Conservation (phyloP, 176 grass and related monocot genomes). For the Leersia perrieri region DNA sequence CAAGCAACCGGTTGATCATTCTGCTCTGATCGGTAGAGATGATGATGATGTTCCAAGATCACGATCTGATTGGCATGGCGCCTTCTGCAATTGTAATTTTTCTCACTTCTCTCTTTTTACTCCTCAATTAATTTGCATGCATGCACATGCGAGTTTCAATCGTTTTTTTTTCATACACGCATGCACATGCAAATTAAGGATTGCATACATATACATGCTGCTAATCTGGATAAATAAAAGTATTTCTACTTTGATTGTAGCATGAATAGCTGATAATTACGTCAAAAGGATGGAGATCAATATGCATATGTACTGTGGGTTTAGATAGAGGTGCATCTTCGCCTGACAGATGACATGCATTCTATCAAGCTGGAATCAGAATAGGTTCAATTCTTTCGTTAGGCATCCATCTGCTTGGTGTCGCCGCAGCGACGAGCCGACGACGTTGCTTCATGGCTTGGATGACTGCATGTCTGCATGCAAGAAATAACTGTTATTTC, state of each 20-base stretch:
- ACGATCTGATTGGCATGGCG: neutral
- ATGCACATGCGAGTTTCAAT: neutral
- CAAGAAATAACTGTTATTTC: neutral
- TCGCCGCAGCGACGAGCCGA: neutral
- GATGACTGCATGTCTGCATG: neutral
- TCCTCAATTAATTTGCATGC: neutral
- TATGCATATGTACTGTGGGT: neutral
- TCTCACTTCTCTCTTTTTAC: neutral
- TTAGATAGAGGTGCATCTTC: slow-evolving; percentile 9
- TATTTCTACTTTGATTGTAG: neutral
- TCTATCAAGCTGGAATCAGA: neutral
- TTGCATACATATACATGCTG: neutral
- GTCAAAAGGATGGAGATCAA: neutral
- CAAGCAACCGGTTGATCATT: neutral
- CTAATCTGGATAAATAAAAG: neutral
- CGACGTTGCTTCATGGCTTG: neutral
- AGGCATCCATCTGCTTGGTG: neutral
- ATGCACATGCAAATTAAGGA: no score
- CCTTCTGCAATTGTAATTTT: neutral
- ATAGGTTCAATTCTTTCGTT: slow-evolving; percentile 6
- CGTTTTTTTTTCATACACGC: no score
- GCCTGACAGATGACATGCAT: neutral
- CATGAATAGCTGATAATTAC: neutral
- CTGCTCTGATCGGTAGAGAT: neutral
- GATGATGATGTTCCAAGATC: neutral